Percentiles rank a stretch among this genome's conserved stretches.
Evolutionary conservation across 2,329 filamentous ascomycete genomes (phyloP).

Genomic region (Xylariaceae sp.): DNA sequence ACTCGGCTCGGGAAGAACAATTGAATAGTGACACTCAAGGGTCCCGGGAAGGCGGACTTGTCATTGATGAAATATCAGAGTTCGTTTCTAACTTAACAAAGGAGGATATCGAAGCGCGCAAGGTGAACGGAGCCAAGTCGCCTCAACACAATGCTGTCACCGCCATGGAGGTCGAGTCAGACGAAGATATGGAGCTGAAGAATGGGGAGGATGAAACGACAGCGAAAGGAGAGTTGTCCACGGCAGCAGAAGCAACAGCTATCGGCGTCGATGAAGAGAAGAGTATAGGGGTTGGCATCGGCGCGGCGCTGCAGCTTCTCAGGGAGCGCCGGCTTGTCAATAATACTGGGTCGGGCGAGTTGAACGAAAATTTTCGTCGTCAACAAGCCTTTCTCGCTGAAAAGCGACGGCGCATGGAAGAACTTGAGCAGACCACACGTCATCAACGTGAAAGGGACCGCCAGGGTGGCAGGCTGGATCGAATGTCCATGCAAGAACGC

Average conservation of each 20-base stretch:
- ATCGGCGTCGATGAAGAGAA: constrained; percentile 84
- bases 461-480: constrained; percentile 71
- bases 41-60: constrained; percentile 54
- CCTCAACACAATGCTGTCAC: constrained; percentile 39
- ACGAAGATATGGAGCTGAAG: constrained; percentile 45
- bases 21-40: constrained; percentile 44
- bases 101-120: constrained; percentile 52
- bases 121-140: constrained; percentile 43
- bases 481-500: constrained; percentile 85
- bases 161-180: constrained; percentile 43
- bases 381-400: constrained; percentile 76
- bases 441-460: constrained; percentile 86
- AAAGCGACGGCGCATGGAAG: constrained; percentile 68
- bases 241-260: constrained; percentile 48
- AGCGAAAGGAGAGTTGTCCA: constrained; percentile 43
- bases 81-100: constrained; percentile 85
- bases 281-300: constrained; percentile 76
- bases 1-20: constrained; percentile 53
- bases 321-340: constrained; percentile 80
- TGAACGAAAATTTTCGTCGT: constrained; percentile 64
- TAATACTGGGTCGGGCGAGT: constrained; percentile 55
- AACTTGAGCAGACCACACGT: constrained; percentile 73
- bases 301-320: constrained; percentile 75
- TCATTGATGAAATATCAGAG: constrained; percentile 95
- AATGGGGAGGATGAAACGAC: constrained; percentile 48